A percentile compares a stretch with the other conserved stretches of the same genome.
These are phyloP conservation scores for Arthroderma sp. DNA, from an alignment of 2,329 filamentous ascomycete species.

Conservation along the genomic window DNA sequence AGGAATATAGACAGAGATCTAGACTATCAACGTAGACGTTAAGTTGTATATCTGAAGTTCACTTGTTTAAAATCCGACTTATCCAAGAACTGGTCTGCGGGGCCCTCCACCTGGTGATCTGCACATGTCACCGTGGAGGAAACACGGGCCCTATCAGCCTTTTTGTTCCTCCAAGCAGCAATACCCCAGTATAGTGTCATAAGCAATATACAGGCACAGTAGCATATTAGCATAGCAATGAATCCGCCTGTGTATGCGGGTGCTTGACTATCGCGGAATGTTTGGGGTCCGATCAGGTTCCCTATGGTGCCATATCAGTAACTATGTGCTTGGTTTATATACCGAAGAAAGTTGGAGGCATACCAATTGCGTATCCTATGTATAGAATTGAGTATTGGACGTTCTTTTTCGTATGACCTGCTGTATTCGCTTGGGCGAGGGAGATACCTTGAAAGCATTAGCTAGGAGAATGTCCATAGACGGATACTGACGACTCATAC, in stretches of 20 bases:
- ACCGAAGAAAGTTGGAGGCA: not conserved
- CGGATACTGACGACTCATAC: slow-evolving; percentile 7
- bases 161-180: slow-evolving; percentile 15
- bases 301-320: slow-evolving; percentile 12
- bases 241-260: slow-evolving; percentile 30
- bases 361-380: slow-evolving; percentile 31
- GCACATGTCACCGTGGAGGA: not conserved
- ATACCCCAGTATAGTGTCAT: slow-evolving; percentile 25
- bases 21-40: not conserved
- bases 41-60: slow-evolving; percentile 20
- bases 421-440: slow-evolving; percentile 22
- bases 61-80: slow-evolving; percentile 20
- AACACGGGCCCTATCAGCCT: slow-evolving; percentile 3
- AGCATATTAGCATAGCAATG: slow-evolving; percentile 27
- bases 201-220: slow-evolving; percentile 25
- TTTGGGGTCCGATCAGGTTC: slow-evolving; percentile 35
- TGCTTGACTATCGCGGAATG: slow-evolving; percentile 30
- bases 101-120: slow-evolving; percentile 9
- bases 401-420: slow-evolving; percentile 33
- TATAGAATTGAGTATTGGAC: slow-evolving; percentile 30
- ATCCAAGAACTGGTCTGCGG: slow-evolving; percentile 16
- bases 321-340: not conserved
- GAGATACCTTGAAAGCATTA: slow-evolving; percentile 8
- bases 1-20: too few relatives aligned
- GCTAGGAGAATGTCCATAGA: not conserved